Conservation (phyloP, 1,284 basidiomycete genomes). For the Boletus smithii region DNA sequence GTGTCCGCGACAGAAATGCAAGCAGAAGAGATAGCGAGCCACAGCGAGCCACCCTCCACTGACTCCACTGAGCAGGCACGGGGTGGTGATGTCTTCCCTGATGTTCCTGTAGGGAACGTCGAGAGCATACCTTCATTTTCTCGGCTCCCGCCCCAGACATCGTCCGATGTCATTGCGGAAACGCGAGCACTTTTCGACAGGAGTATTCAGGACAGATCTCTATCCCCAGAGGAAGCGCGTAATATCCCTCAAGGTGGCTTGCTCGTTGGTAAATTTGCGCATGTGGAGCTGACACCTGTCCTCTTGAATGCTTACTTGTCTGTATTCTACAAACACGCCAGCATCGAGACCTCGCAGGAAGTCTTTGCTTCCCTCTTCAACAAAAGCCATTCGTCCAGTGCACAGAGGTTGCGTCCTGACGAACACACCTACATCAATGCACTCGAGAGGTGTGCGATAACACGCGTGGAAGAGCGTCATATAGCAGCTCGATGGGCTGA, state of each 20-base stretch:
- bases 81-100: not conserved
- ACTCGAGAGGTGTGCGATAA: conserved; percentile 60
- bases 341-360: conserved; percentile 46
- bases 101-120: not conserved
- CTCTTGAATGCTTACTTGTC: conserved; percentile 84
- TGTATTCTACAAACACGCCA: conserved; percentile 66
- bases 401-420: conserved; percentile 41
- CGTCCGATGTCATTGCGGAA: conserved; percentile 73
- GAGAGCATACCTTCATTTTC: conserved; percentile 42
- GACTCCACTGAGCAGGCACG: not conserved
- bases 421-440: conserved; percentile 61
- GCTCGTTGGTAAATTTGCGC: conserved; percentile 45
- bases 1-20: conserved; percentile 6
- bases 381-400: not conserved
- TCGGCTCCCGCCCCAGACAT: conserved; percentile 70
- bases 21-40: not conserved
- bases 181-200: conserved; percentile 66
- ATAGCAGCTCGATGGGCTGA: conserved; percentile 49
- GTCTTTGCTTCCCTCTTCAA: conserved; percentile 50
- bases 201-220: conserved; percentile 52
- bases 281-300: conserved; percentile 57
- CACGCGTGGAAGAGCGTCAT: conserved; percentile 46
- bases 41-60: not conserved
- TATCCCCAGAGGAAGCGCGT: conserved; percentile 1
- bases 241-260: not conserved